Conservation (phyloP, 2,329 filamentous ascomycete species). For the Gremmenia infestans region DNA sequence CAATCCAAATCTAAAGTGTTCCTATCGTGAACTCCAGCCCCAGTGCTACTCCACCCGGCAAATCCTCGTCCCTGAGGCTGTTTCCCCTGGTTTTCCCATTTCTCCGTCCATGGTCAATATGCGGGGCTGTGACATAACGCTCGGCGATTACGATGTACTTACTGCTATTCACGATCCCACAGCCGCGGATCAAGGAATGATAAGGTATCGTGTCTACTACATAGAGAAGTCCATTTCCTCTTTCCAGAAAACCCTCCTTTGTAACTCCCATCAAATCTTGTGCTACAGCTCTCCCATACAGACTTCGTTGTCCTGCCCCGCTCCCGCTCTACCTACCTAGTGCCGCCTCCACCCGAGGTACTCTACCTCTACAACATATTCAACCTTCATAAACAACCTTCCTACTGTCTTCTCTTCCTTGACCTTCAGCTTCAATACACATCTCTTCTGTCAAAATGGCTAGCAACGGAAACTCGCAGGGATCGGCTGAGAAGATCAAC, state of each 20-base stretch:
- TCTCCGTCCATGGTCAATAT: slow-evolving; percentile 4
- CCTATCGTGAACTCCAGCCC: background rate
- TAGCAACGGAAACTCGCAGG: slow-evolving; percentile 12
- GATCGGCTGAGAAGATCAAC: slow-evolving; percentile 73
- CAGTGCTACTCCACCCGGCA: slow-evolving; percentile 6
- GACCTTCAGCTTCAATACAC: background rate
- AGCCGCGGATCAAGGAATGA: slow-evolving; percentile 1
- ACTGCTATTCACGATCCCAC: background rate
- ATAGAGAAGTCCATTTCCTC: slow-evolving; percentile 16
- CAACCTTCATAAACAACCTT: background rate
- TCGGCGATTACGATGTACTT: background rate
- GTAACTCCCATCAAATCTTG: background rate
- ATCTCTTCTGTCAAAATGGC: slow-evolving; percentile 4
- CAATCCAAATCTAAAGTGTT: background rate
- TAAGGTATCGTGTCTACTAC: background rate
- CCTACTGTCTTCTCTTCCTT: background rate
- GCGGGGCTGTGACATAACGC: background rate
- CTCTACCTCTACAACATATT: background rate
- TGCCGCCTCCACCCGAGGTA: slow-evolving; percentile 28
- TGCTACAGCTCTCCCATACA: slow-evolving; percentile 1
- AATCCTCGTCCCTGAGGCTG: slow-evolving; percentile 15
- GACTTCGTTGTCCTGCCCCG: slow-evolving; percentile 1
- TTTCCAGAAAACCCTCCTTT: background rate
- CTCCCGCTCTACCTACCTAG: slow-evolving; percentile 11
- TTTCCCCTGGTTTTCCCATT: slow-evolving; percentile 7